These are phyloP conservation scores for Glarea lozoyensis DNA, from an alignment of 495 filamentous ascomycete species.

Conservation along the genomic window DNA sequence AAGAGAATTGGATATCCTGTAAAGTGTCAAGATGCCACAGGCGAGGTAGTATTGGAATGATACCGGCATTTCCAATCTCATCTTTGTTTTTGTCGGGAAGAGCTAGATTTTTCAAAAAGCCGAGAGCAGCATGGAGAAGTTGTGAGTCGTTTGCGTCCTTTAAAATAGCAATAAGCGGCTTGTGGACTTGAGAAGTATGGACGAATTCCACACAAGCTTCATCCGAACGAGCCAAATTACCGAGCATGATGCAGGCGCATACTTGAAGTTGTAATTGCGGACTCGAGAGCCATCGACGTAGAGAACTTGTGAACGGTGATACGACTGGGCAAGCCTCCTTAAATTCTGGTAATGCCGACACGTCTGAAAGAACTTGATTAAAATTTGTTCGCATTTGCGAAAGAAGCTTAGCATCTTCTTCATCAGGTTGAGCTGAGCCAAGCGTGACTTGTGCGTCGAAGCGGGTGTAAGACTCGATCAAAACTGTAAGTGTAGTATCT, in stretches of 20 bases:
- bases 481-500: constrained; percentile 19
- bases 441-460: constrained; percentile 20
- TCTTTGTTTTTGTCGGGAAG: constrained; percentile 56
- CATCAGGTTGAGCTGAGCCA: constrained; percentile 17
- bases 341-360: constrained; percentile 52
- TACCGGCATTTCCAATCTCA: constrained; percentile 43
- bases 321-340: constrained; percentile 38
- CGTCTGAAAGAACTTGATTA: constrained; percentile 51
- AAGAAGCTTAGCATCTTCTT: constrained; percentile 43
- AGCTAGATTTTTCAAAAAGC: constrained; percentile 75
- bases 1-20: constrained; percentile 62
- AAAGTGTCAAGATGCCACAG: constrained; percentile 53
- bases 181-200: constrained; percentile 40
- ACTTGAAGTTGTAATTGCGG: constrained; percentile 52
- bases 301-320: constrained; percentile 36
- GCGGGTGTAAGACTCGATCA: constrained; percentile 25
- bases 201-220: constrained; percentile 51
- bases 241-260: constrained; percentile 67
- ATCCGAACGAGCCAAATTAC: constrained; percentile 70
- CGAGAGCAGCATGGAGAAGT: constrained; percentile 55
- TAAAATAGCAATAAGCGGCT: constrained; percentile 31
- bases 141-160: constrained; percentile 27
- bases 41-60: constrained; percentile 42
- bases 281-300: constrained; percentile 45
- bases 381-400: constrained; percentile 44